Evolutionary conservation across 768 basidiomycete species (phyloP), one percentile per base, ranked within the genome.

Genomic region (Calocybe cyanea): DNA sequence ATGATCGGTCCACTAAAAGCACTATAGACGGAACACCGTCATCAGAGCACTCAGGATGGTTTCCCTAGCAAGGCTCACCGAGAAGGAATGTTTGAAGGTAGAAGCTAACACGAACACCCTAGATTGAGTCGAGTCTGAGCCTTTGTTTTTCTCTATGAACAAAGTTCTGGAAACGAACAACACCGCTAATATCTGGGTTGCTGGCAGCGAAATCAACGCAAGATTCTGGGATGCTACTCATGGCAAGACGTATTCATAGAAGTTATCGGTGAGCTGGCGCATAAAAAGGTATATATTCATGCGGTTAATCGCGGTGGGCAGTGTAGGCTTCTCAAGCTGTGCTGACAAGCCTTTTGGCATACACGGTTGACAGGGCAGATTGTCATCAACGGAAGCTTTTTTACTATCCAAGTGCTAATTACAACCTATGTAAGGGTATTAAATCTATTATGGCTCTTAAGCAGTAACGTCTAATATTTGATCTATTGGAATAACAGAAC

Each of bases 401-500:
- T n/a, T n/a, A n/a, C n/a, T n/a, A n/a, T n/a, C n/a, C n/a, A n/a
- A n/a, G n/a, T n/a, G n/a, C n/a, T n/a, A n/a, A n/a, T n/a, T n/a
- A n/a, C n/a, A n/a, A n/a, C n/a, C n/a, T n/a, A 15, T 25, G 23
- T 11, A 7, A 13, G 28, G n/a, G 15, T 43, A 24, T 31, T 10
- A 32, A 7, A 25, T 54, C n/a, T n/a, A n/a, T n/a, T n/a, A n/a
- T n/a, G n/a, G n/a, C n/a, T n/a, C n/a, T n/a, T n/a, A n/a, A n/a
- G n/a, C n/a, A n/a, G n/a, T 18, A 5, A 1, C 38, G 53, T 52
- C 67, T 33, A 66, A 42, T 41, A 67, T 65, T 53, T 73, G 71
- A 57, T 85, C 79, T 41, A 81, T 15, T 20, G 85, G 81, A 46
- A 85, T 72, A 10, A 62, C 56, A 32, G 63, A 62, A 41, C 83